phyloP scores from a whole-genome alignment of 169 alveolate species.

The Cytauxzoon felis region DNA sequence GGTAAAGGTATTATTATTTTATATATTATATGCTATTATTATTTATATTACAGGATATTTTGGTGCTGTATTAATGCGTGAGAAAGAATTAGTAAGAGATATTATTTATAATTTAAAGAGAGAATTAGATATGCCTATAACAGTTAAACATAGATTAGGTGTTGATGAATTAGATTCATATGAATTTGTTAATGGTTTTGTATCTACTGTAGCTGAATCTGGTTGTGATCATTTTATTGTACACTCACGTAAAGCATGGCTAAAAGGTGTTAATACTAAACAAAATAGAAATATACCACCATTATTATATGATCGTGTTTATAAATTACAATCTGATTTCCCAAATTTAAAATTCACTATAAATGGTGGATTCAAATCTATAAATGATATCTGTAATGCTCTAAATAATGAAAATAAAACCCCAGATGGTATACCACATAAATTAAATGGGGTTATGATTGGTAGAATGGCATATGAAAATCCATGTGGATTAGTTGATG shows the following conservation, averaged over 20 bases:
- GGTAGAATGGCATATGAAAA: conserved; percentile 81
- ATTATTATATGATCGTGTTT: conserved; percentile 86
- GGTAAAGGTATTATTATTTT: conserved; percentile 61
- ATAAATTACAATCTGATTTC: conserved; percentile 78
- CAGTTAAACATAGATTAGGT: conserved; percentile 93
- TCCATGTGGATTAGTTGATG: conserved; percentile 70
- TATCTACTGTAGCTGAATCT: conserved; percentile 69
- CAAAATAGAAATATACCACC: conserved; percentile 91
- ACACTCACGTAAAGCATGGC: conserved; percentile 93
- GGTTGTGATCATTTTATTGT: conserved; percentile 89
- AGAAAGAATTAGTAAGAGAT: conserved; percentile 86
- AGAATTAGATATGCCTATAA: conserved; percentile 77
- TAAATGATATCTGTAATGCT: conserved; percentile 66
- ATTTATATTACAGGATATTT: conserved; percentile 76
- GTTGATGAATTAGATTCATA: conserved; percentile 87
- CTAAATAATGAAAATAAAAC: conserved; percentile 44
- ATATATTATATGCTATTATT: no score
- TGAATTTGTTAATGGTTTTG: conserved; percentile 77
- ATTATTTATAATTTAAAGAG: conserved; percentile 61
- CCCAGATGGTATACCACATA: conserved; percentile 7
- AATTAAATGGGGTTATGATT: conserved; percentile 79
- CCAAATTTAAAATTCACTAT: conserved; percentile 85
- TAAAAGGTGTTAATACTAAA: conserved; percentile 88
- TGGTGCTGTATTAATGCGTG: conserved; percentile 95
- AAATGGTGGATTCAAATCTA: conserved; percentile 88